phyloP scores from a whole-genome alignment of 2,329 filamentous ascomycete species.

The Cytospora leucostoma region DNA sequence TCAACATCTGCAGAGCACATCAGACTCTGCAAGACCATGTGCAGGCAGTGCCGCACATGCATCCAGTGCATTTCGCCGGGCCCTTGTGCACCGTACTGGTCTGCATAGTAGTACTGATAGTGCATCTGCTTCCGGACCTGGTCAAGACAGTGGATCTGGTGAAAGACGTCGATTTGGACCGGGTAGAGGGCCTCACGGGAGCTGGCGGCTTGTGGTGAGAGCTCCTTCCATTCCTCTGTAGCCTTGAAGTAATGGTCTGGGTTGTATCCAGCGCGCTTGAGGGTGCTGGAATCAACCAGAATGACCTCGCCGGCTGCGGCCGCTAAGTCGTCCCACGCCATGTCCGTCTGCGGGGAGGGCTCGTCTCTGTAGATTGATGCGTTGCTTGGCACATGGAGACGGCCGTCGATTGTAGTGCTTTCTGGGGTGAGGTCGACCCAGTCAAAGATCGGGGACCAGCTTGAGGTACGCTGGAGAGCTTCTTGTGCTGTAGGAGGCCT shows the following conservation, averaged over 20 bases:
- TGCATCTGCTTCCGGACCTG: conserved; percentile 15
- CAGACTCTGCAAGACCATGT: conserved; percentile 19
- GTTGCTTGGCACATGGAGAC: neutral
- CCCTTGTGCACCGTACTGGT: neutral
- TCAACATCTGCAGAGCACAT: conserved; percentile 17
- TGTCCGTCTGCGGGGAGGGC: neutral
- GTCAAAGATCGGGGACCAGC: neutral
- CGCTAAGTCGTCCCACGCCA: neutral
- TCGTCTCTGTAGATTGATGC: neutral
- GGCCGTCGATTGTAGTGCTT: neutral
- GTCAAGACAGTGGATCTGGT: conserved; percentile 23
- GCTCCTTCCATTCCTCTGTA: no score
- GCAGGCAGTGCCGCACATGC: conserved; percentile 17
- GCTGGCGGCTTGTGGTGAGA: no score
- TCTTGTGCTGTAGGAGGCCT: neutral
- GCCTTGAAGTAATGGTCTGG: neutral
- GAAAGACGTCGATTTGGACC: conserved; percentile 17
- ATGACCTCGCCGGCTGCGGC: neutral
- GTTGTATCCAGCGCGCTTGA: neutral
- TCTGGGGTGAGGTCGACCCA: neutral
- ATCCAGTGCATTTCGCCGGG: conserved; percentile 10
- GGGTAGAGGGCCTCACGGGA: neutral
- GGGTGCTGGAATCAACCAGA: neutral
- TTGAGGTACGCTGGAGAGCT: neutral
- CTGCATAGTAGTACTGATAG: conserved; percentile 13